A percentile compares a stretch with the other conserved stretches of the same genome.
phyloP scores from a whole-genome alignment of 2,329 filamentous ascomycete genomes.

The Fusarium musae region DNA sequence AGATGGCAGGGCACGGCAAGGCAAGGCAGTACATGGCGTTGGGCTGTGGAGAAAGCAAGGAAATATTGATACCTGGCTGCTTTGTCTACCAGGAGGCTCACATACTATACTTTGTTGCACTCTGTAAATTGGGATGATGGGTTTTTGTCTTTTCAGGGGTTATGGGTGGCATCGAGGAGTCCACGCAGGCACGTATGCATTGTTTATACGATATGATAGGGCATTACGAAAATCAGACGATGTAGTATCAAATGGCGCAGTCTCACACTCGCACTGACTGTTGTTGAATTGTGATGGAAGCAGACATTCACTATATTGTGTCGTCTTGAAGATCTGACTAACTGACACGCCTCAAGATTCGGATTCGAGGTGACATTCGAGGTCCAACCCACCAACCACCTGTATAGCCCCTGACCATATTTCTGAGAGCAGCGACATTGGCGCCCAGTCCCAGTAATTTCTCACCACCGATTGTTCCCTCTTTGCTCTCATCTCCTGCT shows the following conservation, averaged over 20 bases:
- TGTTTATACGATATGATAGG: conserved; percentile 33
- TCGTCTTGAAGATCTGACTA: background rate
- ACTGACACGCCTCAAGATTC: conserved; percentile 55
- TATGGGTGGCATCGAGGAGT: conserved; percentile 28
- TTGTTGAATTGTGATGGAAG: background rate
- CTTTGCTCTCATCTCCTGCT: conserved; percentile 1
- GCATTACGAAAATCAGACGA: conserved; percentile 29
- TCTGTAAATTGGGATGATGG: conserved; percentile 14
- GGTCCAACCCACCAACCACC: conserved; percentile 75
- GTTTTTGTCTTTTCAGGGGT: conserved; percentile 17
- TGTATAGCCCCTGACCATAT: conserved; percentile 57
- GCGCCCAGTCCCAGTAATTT: conserved; percentile 59
- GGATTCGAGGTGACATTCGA: conserved; percentile 66
- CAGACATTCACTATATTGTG: background rate
- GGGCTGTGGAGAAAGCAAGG: conserved; percentile 32
- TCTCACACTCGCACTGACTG: background rate
- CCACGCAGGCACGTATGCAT: conserved; percentile 28
- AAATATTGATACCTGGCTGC: conserved; percentile 17
- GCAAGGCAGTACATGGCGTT: conserved; percentile 39
- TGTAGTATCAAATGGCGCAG: conserved; percentile 6
- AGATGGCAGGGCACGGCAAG: conserved; percentile 2
- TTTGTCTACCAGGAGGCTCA: background rate
- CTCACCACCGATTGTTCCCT: conserved; percentile 21
- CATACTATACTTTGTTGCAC: conserved; percentile 19
- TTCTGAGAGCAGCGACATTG: conserved; percentile 52